Base-by-base conservation (phyloP, 2,329 filamentous ascomycete species). In the Fusarium azukiicola region DNA sequence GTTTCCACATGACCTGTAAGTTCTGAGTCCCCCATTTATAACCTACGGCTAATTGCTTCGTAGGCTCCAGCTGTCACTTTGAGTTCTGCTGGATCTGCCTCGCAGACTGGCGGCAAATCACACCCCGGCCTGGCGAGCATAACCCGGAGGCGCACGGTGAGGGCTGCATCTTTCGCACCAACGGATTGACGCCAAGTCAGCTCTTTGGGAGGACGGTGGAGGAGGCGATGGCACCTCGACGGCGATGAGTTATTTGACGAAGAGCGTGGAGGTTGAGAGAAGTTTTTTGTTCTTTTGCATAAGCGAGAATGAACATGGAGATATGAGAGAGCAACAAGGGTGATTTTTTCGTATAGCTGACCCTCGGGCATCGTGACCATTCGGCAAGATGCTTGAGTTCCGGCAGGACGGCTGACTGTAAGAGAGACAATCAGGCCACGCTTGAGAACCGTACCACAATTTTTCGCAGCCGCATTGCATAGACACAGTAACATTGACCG, bases 51-150 rank as follows among this genome's bases (percentile, higher is more conserved):
- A 44, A 63, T 19, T 5, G 1, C 9, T 3, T 19, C 4, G 9
- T n/a, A 72, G 70, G 70, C 36, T 67, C 70, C 10, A 69, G 23
- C 49, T 76, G 74, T 40, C 56, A 61, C 23, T 70, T 72, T 44
- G 72, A 75, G 40, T 76, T 76, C 50, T 76, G 69, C 23, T 74
- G 74, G 74, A 73, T 72, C 6, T 76, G 69, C 17, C 64, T 76
- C 38, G 72, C 74, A 17, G 74, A 74, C 66, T 76, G 74, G 74
- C 23, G 27, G 14, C 14, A 27, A n/a, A 76, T 76, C 6, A 46
- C 13, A 4, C 69, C 64, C 14, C 32, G 32, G 32, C 54, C 49
- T 9, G 72, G 69, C 10, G 14, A 17, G 27, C 74, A 74, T 21
- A 76, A 74, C 9, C 56, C 49, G 17, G 66, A 42, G 10, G 72